Evolutionary conservation across 108 stramenopile genomes (phyloP), one percentile per base, ranked within the genome.

Genomic region (Nitzschia palea): DNA sequence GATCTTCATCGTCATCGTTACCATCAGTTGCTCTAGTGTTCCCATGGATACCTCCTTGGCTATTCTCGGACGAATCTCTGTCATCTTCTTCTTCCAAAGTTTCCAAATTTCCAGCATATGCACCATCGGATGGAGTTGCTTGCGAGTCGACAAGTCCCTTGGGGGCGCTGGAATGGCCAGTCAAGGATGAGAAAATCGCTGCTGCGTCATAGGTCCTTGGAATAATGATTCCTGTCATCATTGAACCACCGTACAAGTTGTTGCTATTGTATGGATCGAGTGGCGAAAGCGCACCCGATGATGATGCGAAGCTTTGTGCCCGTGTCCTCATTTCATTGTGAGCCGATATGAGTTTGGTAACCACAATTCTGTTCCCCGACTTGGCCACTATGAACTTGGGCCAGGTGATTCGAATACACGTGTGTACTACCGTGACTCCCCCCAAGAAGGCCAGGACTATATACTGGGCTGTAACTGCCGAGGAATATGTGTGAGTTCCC

Each of bases 341-440:
- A 10, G 55, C 67, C 0, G 55, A 37, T 9, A 68, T 57, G 6
- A 70, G 60, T 53, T 62, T 62, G 17, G 26, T 62, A 6, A 70
- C 69, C 10, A 70, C 9, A 17, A 70, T 55, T 26, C 27, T 62
- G 1, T 58, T 43, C 1, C 69, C 69, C 9, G 30, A 20, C 56
- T 50, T 44, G n/a, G 61, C 69, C 20, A 70, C 37, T 8, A 14
- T 27, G 28, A 70, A 35, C 34, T 70, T 70, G 31, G 56, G 56
- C 60, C 52, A 55, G 0, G 54, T 70, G 35, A 68, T 57, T 27
- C 26, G 27, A 15, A 52, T 27, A 53, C 67, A 68, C 18, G 51
- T 53, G 29, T 65, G 25, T 0, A 45, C 26, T 29, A 44, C 36
- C 0, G 44, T 65, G 8, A 65, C 44, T n/a, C 65, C 65, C 9